phyloP scores from a whole-genome alignment of 805 yeast species.

The Wickerhamiella qilinensis region DNA sequence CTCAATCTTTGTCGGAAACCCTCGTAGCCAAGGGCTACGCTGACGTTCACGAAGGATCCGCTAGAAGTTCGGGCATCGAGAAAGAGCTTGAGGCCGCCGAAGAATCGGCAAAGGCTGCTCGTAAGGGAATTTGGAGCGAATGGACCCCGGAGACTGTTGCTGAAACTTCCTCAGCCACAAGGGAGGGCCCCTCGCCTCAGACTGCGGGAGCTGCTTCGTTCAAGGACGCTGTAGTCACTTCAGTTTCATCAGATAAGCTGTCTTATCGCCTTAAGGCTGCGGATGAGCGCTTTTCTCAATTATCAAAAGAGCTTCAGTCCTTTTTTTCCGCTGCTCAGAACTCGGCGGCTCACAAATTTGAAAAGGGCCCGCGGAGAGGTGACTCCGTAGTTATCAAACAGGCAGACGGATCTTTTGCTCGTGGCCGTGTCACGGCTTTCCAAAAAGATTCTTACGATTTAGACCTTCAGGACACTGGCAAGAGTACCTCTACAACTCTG shows the following conservation, averaged over 20 bases:
- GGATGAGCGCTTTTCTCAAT: not conserved
- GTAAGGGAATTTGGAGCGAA: constrained; percentile 52
- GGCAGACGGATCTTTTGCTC: not conserved
- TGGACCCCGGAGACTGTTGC: no score
- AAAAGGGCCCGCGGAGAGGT: not conserved
- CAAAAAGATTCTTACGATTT: constrained; percentile 36
- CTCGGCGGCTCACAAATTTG: not conserved
- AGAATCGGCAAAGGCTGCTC: constrained; percentile 36
- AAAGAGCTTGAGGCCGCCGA: constrained; percentile 45
- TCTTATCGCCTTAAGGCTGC: not conserved
- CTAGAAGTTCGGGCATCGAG: constrained; percentile 38
- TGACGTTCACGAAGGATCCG: constrained; percentile 48
- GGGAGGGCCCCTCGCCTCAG: no score
- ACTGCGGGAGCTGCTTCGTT: no score
- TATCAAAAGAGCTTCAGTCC: not conserved
- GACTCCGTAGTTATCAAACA: not conserved
- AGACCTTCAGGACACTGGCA: constrained; percentile 48
- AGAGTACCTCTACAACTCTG: constrained; percentile 21
- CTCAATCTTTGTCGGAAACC: constrained; percentile 28
- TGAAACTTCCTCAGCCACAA: no score
- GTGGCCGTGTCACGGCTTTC: constrained; percentile 25
- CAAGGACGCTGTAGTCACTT: no score
- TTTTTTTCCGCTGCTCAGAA: not conserved
- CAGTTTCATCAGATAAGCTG: no score
- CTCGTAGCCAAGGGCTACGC: constrained; percentile 50